A percentile compares a stretch with the other conserved stretches of the same genome.
phyloP scores from a whole-genome alignment of 306 rosid genomes.

The Castanopsis chinensis region DNA sequence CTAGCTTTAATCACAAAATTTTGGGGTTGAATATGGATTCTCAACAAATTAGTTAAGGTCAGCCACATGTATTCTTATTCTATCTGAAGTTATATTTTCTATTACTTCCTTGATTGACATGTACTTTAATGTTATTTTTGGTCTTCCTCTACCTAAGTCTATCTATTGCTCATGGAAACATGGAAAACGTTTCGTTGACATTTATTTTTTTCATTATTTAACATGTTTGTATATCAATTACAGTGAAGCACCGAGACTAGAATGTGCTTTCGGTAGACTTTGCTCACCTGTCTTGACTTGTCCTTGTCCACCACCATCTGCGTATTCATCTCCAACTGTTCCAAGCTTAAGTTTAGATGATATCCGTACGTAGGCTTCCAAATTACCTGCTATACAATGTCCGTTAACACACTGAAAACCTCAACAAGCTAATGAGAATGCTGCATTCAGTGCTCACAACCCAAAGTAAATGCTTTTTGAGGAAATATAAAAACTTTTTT shows the following conservation, averaged over 20 bases:
- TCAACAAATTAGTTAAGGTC: too few species aligned
- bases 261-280: neutral
- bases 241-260: neutral
- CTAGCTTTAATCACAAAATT: too few species aligned
- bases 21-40: too few species aligned
- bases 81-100: too few species aligned
- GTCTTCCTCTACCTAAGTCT: too few species aligned
- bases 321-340: conserved; percentile 48
- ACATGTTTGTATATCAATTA: neutral
- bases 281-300: conserved; percentile 66
- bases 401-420: conserved; percentile 18
- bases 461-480: neutral
- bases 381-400: conserved; percentile 50
- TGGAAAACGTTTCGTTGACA: neutral
- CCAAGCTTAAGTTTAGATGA: conserved; percentile 90
- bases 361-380: conserved; percentile 65
- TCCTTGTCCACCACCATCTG: conserved; percentile 60
- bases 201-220: neutral
- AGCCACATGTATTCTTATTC: too few species aligned
- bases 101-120: too few species aligned
- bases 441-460: neutral
- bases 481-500: neutral
- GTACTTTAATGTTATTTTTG: too few species aligned
- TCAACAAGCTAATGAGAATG: conserved; percentile 14
- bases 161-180: neutral